A percentile compares a stretch with the other conserved stretches of the same genome.
Conservation (phyloP, 257 asterid genomes). For the Ligustrum vulgare region DNA sequence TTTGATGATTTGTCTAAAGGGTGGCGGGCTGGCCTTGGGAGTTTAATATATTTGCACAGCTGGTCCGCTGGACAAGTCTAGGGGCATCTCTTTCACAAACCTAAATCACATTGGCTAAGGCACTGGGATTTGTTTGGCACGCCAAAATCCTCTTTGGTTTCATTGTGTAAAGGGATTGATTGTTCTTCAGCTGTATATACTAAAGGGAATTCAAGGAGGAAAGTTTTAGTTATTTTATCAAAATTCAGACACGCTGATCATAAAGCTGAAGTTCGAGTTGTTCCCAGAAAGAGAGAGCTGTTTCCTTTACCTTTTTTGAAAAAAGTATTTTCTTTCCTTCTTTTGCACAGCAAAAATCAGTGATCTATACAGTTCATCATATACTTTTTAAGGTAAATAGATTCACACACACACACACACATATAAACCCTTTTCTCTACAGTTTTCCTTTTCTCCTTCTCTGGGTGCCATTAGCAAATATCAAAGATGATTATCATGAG, state of each 20-base stretch:
- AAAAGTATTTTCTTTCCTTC: background rate
- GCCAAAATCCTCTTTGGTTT: slow-evolving; percentile 70
- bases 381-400: background rate
- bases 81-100: slow-evolving; percentile 52
- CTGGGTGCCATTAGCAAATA: background rate
- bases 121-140: slow-evolving; percentile 81
- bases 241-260: background rate
- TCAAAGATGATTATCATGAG: background rate
- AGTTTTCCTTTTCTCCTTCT: background rate
- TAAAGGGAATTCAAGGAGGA: slow-evolving; percentile 18
- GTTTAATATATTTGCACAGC: slow-evolving; percentile 26
- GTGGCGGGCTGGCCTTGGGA: background rate
- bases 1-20: slow-evolving; percentile 18
- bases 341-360: background rate
- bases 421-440: background rate
- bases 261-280: slow-evolving; percentile 3
- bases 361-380: background rate
- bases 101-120: slow-evolving; percentile 45
- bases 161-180: slow-evolving; percentile 44
- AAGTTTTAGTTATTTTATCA: background rate
- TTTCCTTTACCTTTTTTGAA: too few species aligned
- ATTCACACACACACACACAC: too few species aligned
- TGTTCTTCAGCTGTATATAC: slow-evolving; percentile 44
- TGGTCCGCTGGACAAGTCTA: slow-evolving; percentile 50
- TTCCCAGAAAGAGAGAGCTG: background rate